phyloP scores from a whole-genome alignment of 495 filamentous ascomycete genomes.

The Aspergillus cavernicola region DNA sequence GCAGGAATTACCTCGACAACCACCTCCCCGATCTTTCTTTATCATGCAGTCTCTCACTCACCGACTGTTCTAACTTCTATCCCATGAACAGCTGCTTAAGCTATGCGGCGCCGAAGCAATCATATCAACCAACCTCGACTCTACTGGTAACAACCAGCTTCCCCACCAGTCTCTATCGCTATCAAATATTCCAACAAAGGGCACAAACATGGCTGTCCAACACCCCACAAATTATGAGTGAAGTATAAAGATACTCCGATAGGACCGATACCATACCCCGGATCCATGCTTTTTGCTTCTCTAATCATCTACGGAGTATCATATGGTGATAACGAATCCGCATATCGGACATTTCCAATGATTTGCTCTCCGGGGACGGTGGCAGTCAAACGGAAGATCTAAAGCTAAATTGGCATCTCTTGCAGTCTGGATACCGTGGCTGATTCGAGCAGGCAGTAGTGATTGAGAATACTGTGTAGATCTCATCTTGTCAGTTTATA shows the following conservation, averaged over 20 bases:
- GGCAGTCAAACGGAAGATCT: background rate
- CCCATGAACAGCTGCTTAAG: background rate
- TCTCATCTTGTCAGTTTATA: slow-evolving; percentile 5
- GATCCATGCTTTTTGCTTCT: background rate
- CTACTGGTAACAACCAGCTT: background rate
- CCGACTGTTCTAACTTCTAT: slow-evolving; percentile 7
- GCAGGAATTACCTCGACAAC: slow-evolving; percentile 8
- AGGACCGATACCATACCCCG: background rate
- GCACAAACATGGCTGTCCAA: background rate
- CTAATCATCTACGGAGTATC: too few species aligned
- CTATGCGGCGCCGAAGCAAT: background rate
- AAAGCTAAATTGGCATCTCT: background rate
- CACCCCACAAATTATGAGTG: background rate
- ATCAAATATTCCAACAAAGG: background rate
- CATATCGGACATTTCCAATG: background rate
- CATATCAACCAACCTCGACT: background rate
- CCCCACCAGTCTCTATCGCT: background rate
- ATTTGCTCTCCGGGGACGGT: background rate
- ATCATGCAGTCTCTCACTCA: background rate
- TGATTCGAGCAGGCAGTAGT: background rate
- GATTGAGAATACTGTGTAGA: slow-evolving; percentile 13
- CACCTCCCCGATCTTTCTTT: slow-evolving; percentile 1
- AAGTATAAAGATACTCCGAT: slow-evolving; percentile 2
- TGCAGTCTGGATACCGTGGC: background rate
- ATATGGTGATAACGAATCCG: too few species aligned